Conservation (phyloP, 345 rosid genomes). For the Ricinus communis region DNA sequence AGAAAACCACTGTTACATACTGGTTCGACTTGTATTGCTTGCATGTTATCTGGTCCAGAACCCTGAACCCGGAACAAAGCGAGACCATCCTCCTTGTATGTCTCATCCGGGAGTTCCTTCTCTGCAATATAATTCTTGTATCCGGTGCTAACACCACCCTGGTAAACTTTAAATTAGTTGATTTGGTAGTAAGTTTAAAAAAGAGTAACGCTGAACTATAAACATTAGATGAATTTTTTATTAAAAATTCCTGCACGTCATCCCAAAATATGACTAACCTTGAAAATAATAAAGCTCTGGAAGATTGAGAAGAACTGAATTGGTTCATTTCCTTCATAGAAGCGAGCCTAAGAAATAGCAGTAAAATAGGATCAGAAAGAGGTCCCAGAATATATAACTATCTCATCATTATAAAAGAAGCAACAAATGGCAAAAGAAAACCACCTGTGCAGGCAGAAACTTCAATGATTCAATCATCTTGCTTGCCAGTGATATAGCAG, state of each 20-base stretch:
- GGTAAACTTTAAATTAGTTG: constrained; percentile 27
- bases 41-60: constrained; percentile 98
- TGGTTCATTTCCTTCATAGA: constrained; percentile 92
- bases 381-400: neutral
- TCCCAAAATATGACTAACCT: constrained; percentile 53
- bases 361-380: constrained; percentile 22
- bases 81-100: constrained; percentile 70
- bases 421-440: constrained; percentile 19
- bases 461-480: constrained; percentile 92
- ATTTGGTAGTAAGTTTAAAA: constrained; percentile 2
- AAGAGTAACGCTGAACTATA: constrained; percentile 2
- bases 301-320: constrained; percentile 83
- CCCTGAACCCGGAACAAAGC: constrained; percentile 93
- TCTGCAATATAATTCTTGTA: constrained; percentile 74
- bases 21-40: constrained; percentile 93
- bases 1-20: constrained; percentile 44
- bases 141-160: constrained; percentile 93
- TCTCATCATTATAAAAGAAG: neutral
- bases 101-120: constrained; percentile 74
- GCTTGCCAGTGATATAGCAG: constrained; percentile 71
- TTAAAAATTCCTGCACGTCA: too few species aligned
- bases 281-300: constrained; percentile 83
- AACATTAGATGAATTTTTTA: neutral
- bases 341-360: constrained; percentile 59
- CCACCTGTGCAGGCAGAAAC: constrained; percentile 78